Base-by-base conservation (phyloP, 805 yeast genomes). In the Wickerhamomyces strasburgensis region DNA sequence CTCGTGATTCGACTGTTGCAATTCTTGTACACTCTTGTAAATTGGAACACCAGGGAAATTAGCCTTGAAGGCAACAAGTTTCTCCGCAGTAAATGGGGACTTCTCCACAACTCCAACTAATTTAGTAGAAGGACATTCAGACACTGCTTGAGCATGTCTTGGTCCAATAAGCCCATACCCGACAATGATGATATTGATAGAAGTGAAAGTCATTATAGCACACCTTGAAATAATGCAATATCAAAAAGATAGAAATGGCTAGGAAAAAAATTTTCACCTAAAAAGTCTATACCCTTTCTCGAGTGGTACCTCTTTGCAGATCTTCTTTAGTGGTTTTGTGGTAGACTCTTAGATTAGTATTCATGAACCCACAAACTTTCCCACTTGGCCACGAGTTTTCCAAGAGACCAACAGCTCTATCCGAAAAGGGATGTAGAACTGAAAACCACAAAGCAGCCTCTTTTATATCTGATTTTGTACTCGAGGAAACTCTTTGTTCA, bases 131-230 rank as follows among this genome's bases (percentile, higher is more conserved):
- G 47, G 44, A 26, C 47, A 41, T 17, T 21, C 14, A 17, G 37
- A 29, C 6, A 46, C 42, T 1, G 47, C 48, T 31, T 46, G 40
- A 9, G 48, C 48, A 39, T 46, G 50, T 31, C 50, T 47, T 3
- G 50, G 50, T 1, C 50, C 50, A 15, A 46, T 46, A 29, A 46
- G 46, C n/a, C 50, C 50, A 16, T 43, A 44, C 1, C 50, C 50
- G 23, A 43, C 37, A 8, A 46, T 46, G 14, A 46, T 39, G 29
- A 46, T 29, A 30, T 39, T 41, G 31, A 31, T 21, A 21, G 25
- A 8, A 21, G 7, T 21, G 25, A 21, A 7, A 8, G 25, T 21
- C 25, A 21, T 21, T n/a, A n/a, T n/a, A n/a, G n/a, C n/a, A n/a
- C n/a, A n/a, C n/a, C n/a, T n/a, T n/a, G n/a, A n/a, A n/a, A n/a